A percentile compares a stretch with the other conserved stretches of the same genome.
phyloP scores from a whole-genome alignment of 192 early-diverging fungal genomes.

The Haplosporangium gracile region DNA sequence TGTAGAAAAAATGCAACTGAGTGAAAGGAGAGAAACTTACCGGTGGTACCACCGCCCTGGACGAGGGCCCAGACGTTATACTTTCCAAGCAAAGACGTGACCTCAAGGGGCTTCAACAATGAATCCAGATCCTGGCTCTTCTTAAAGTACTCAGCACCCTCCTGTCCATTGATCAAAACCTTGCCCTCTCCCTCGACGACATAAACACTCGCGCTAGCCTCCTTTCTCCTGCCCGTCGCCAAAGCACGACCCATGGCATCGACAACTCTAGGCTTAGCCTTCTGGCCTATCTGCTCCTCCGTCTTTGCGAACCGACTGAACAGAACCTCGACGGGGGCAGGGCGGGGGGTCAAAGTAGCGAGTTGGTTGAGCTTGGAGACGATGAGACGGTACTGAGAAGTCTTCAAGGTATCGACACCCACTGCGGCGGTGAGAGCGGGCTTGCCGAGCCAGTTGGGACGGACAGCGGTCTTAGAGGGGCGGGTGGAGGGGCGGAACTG shows the following conservation, averaged over 20 bases:
- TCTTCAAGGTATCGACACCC: slow-evolving; percentile 61
- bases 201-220: slow-evolving; percentile 81
- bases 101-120: slow-evolving; percentile 79
- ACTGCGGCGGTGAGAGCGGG: slow-evolving; percentile 55
- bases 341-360: slow-evolving; percentile 53
- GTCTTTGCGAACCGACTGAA: slow-evolving; percentile 50
- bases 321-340: slow-evolving; percentile 42
- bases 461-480: slow-evolving; percentile 23
- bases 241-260: slow-evolving; percentile 82
- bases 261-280: slow-evolving; percentile 58
- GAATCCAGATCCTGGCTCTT: slow-evolving; percentile 74
- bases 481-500: slow-evolving; percentile 44
- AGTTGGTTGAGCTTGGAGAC: slow-evolving; percentile 62
- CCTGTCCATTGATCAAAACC: slow-evolving; percentile 83
- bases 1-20: not conserved
- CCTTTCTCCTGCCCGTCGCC: slow-evolving; percentile 85
- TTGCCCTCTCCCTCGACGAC: slow-evolving; percentile 78
- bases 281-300: slow-evolving; percentile 49
- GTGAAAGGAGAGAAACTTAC: slow-evolving; percentile 33
- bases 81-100: slow-evolving; percentile 73
- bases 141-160: slow-evolving; percentile 82
- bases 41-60: slow-evolving; percentile 83
- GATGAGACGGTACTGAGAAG: slow-evolving; percentile 67
- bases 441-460: slow-evolving; percentile 57
- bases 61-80: slow-evolving; percentile 92